Evolutionary conservation across 768 basidiomycete genomes (phyloP).

Genomic region (Auricularia auricula-judae): DNA sequence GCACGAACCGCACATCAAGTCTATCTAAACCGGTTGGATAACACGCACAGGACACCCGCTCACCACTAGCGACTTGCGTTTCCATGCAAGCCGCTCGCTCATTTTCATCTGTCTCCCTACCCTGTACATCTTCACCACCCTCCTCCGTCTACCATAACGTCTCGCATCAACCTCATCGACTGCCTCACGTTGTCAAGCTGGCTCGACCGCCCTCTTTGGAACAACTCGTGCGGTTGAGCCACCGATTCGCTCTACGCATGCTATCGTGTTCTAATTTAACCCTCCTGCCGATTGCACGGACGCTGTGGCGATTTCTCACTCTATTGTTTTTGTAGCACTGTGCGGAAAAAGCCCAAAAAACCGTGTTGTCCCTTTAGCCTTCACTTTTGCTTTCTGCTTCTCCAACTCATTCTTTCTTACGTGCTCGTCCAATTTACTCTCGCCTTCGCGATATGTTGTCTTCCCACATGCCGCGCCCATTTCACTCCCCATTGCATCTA

Average conservation of each 20-base stretch:
- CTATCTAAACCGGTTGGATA: neutral
- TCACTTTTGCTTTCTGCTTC: neutral
- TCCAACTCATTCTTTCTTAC: neutral
- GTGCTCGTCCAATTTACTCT: no score
- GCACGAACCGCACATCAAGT: no score
- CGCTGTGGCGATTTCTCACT: constrained; percentile 1
- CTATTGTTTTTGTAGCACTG: neutral
- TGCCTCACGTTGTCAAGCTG: no score
- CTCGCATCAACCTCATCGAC: no score
- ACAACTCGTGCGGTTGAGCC: neutral
- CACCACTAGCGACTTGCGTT: no score
- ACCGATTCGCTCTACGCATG: neutral
- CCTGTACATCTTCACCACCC: no score
- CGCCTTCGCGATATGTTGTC: no score
- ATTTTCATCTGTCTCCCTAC: no score
- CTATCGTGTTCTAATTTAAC: constrained; percentile 1
- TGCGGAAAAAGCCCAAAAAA: neutral
- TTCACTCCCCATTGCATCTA: neutral
- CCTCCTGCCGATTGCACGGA: neutral
- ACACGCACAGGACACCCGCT: neutral
- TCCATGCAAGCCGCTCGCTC: no score
- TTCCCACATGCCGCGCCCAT: neutral
- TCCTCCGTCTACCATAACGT: no score
- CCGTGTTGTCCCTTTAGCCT: neutral
- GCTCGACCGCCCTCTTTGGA: neutral